Percentiles rank a stretch among this genome's conserved stretches.
These are phyloP conservation scores for Fraxinus angustifolia DNA, from an alignment of 305 asterid genomes.

Conservation along the genomic window DNA sequence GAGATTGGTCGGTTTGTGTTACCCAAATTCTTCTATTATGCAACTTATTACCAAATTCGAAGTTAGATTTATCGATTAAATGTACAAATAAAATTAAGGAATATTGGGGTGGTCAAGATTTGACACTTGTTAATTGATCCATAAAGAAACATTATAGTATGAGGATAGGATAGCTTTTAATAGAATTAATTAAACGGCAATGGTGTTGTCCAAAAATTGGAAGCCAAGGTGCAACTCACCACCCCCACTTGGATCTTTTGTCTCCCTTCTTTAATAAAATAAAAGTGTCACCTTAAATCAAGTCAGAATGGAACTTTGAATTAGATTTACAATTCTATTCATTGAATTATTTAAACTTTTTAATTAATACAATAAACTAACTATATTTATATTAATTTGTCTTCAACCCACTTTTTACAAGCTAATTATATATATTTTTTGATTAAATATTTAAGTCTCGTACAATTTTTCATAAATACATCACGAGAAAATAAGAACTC, in stretches of 20 bases:
- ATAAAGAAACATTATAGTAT: not conserved
- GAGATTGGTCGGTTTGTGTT: not conserved
- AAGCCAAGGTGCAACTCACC: conserved; percentile 20
- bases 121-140: not conserved
- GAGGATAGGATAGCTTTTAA: not conserved
- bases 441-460: not conserved
- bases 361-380: no score
- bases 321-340: not conserved
- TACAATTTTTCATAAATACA: not conserved
- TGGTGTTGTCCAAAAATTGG: conserved; percentile 15
- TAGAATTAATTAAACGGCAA: not conserved
- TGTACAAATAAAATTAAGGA: not conserved
- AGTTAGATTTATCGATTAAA: not conserved
- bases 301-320: not conserved
- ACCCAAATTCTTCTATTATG: not conserved
- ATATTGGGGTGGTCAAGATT: not conserved
- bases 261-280: conserved; percentile 19
- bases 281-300: not conserved
- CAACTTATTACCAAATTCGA: not conserved
- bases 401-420: not conserved
- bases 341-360: not conserved
- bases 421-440: not conserved
- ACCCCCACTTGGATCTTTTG: conserved; percentile 33
- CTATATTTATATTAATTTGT: not conserved
- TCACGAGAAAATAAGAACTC: not conserved